A percentile compares a stretch with the other conserved stretches of the same genome.
These are phyloP conservation scores for Stachybotrys chlorohalonatus DNA, from an alignment of 2,329 filamentous ascomycete species.

Conservation along the genomic window DNA sequence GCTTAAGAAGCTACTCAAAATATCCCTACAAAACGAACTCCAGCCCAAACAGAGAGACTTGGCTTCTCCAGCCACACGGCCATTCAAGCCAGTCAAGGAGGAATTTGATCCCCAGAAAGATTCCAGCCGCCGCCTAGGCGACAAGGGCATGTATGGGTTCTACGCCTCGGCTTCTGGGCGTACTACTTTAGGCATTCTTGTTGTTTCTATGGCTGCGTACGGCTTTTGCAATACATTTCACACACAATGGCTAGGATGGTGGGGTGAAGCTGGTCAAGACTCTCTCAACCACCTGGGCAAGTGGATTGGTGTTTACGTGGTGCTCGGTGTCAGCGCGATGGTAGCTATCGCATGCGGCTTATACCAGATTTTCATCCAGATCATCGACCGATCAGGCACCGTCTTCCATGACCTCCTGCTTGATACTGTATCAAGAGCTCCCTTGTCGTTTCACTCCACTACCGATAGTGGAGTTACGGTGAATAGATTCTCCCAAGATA, in stretches of 20 bases:
- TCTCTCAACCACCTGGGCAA: slow-evolving; percentile 26
- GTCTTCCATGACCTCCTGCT: slow-evolving; percentile 17
- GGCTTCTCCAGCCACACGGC: not conserved
- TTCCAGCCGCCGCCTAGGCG: not conserved
- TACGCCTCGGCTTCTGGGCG: slow-evolving; percentile 1
- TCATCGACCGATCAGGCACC: slow-evolving; percentile 19
- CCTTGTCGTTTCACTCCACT: slow-evolving; percentile 9
- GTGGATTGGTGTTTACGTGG: slow-evolving; percentile 26
- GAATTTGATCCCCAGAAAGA: not conserved
- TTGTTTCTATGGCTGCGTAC: slow-evolving; percentile 5
- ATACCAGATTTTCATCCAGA: slow-evolving; percentile 19
- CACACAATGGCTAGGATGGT: slow-evolving; percentile 37
- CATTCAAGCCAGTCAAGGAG: not conserved
- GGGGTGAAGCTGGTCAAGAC: slow-evolving; percentile 29
- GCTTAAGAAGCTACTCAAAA: not conserved
- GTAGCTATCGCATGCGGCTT: slow-evolving; percentile 2
- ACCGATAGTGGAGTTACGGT: slow-evolving; percentile 11
- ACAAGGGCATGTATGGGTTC: not conserved
- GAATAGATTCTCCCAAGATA: slow-evolving; percentile 12
- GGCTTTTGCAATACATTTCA: slow-evolving; percentile 6
- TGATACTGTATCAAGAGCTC: slow-evolving; percentile 11
- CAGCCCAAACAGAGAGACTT: not conserved
- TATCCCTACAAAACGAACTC: not conserved
- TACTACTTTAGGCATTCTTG: not conserved
- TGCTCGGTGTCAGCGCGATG: slow-evolving; percentile 13